Evolutionary conservation across 768 basidiomycete genomes (phyloP), one percentile per base, ranked within the genome.

Genomic region (Inosperma sp.): DNA sequence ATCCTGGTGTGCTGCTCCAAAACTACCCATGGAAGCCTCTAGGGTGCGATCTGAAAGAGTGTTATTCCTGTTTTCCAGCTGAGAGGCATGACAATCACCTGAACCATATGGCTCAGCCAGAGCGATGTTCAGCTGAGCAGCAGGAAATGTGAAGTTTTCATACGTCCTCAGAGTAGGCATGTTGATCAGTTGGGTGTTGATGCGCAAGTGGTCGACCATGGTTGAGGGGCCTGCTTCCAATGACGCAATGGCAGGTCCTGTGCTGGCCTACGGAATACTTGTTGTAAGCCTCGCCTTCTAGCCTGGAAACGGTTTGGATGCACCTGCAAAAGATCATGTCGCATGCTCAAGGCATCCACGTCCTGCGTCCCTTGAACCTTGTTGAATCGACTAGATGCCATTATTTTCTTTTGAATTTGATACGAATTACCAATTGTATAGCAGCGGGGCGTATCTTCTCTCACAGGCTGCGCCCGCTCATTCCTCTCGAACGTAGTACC

Each of bases 361-460:
- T 49, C 33, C 9, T 23, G 9, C n/a, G n/a, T 17, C 7, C 48
- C 48, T 14, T 10, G 8, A 2, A 39, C 25, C 26, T 49, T 49
- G 5, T 27, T 27, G 6, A 17, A n/a, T 12, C 12, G 16, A 16
- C 36, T 26, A 22, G 48, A 36, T 12, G 48, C 48, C 35, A 36
- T 26, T 21, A 49, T 49, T n/a, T 37, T n/a, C 4, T 34, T 49
- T 22, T 16, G 48, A 26, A 12, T 35, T 40, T 49, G 35, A 19
- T 16, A 49, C 19, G 48, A 49, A n/a, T 39, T 41, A 3, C 48
- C 48, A 13, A 49, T 14, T 9, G 36, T 27, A 27, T 27, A 50
- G 16, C 22, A 17, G 2, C 22, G 31, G 13, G n/a, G n/a, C n/a
- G 49, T 50, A 7, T 42, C 21, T 1, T 25, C 27, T 8, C 25